Conservation (phyloP, 2,329 filamentous ascomycete genomes). For the Pestalotiopsis fici region DNA sequence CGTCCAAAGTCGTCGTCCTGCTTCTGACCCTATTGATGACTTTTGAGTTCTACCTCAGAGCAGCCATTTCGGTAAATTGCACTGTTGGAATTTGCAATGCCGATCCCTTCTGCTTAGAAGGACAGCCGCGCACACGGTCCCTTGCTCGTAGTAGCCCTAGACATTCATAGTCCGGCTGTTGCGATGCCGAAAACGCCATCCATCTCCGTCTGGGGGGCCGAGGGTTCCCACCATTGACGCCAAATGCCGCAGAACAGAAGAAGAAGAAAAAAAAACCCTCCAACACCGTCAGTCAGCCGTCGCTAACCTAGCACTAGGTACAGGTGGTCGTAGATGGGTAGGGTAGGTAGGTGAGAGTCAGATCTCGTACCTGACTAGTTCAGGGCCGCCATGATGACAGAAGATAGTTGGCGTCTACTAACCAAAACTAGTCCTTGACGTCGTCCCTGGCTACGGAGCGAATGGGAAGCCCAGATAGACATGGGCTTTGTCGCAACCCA, state of each 20-base stretch:
- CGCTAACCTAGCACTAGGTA: not conserved
- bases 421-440: not conserved
- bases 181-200: not conserved
- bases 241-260: not conserved
- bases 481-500: not conserved
- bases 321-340: not conserved
- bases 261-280: too few relatives aligned
- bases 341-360: not conserved
- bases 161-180: not conserved
- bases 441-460: not conserved
- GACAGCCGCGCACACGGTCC: not conserved
- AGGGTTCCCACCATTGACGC: not conserved
- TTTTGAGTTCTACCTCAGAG: not conserved
- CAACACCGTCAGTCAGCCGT: not conserved
- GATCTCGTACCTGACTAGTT: constrained; percentile 8
- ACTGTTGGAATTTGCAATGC: not conserved
- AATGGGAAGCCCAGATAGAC: not conserved
- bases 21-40: not conserved
- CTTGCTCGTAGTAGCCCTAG: not conserved
- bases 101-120: not conserved
- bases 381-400: constrained; percentile 2
- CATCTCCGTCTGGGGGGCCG: not conserved
- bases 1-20: not conserved
- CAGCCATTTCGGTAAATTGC: not conserved
- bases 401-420: not conserved